Evolutionary conservation across 148 eudicot genomes (phyloP).

Genomic region (Vaccinium vitisidaea): DNA sequence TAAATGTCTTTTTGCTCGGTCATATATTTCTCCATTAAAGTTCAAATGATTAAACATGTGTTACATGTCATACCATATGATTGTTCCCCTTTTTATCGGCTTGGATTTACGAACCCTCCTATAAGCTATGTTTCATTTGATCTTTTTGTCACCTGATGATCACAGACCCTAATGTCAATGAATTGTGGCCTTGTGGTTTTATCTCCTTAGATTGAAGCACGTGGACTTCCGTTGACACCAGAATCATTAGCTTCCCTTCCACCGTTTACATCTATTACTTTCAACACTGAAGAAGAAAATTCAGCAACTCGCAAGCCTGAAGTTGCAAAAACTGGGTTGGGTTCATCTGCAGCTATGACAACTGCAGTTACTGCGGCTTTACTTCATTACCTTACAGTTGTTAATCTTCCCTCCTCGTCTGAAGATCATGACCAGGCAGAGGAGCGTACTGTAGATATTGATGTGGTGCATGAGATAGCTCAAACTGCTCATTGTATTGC

Average conservation of each 20-base stretch:
- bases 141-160: background rate
- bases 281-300: conserved; percentile 58
- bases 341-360: conserved; percentile 99
- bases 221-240: conserved; percentile 72
- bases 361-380: conserved; percentile 95
- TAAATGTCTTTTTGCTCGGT: background rate
- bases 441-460: conserved; percentile 42
- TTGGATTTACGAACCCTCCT: background rate
- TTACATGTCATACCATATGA: background rate
- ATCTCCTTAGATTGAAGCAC: conserved; percentile 76
- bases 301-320: conserved; percentile 73
- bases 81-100: background rate
- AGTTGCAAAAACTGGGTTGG: conserved; percentile 98
- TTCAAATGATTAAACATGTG: background rate
- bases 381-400: conserved; percentile 88
- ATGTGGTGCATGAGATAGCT: conserved; percentile 43
- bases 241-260: conserved; percentile 82
- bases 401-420: conserved; percentile 50
- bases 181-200: background rate
- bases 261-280: conserved; percentile 79
- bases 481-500: conserved; percentile 84
- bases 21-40: background rate
- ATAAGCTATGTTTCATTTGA: conserved; percentile 1
- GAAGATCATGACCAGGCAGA: conserved; percentile 31
- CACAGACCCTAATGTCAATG: background rate